These are phyloP conservation scores for Sequoiadendron giganteum DNA, from an alignment of 75 land plant genomes.

Conservation along the genomic window DNA sequence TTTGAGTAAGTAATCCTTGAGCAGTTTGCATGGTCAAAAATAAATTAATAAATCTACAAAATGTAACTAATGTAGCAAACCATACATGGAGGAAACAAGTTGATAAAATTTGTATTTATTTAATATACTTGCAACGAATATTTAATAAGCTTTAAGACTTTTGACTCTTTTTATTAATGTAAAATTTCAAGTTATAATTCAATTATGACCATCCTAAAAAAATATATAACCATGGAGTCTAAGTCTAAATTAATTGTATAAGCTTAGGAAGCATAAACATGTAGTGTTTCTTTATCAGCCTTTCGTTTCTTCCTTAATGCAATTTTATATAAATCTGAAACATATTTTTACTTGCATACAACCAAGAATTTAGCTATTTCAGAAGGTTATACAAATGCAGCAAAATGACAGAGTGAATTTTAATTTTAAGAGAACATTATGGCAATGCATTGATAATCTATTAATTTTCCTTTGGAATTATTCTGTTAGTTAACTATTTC, in stretches of 20 bases:
- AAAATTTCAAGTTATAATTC: background rate
- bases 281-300: background rate
- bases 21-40: background rate
- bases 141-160: background rate
- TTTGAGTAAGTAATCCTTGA: background rate
- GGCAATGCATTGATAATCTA: background rate
- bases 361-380: background rate
- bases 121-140: background rate
- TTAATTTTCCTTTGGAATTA: background rate
- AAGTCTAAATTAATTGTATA: background rate
- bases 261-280: background rate
- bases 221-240: too few species aligned
- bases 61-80: background rate
- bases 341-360: background rate
- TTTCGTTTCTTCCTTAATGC: background rate
- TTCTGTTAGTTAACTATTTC: background rate
- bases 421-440: background rate
- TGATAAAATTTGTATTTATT: background rate
- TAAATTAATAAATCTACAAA: background rate
- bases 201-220: background rate
- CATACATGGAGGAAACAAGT: background rate
- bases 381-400: background rate
- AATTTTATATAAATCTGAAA: background rate
- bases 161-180: background rate
- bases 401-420: background rate